Evolutionary conservation across 2,329 filamentous ascomycete species (phyloP).

Genomic region (Epichloe typhina): DNA sequence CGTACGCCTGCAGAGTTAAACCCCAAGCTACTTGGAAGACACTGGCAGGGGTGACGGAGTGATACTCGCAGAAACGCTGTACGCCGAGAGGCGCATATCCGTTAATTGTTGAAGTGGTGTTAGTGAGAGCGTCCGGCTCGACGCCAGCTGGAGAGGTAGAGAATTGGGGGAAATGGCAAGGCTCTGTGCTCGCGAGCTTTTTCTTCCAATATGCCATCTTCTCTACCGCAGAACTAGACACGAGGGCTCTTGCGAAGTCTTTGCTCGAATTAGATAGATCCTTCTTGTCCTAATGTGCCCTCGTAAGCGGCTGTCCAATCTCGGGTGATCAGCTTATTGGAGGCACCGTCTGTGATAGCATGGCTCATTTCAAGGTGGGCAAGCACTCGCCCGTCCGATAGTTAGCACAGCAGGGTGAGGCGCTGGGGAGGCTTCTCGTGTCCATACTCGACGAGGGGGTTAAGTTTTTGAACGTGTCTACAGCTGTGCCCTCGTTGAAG

Average conservation of each 20-base stretch:
- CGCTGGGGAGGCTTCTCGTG: slow-evolving; percentile 1
- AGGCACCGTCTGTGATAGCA: slow-evolving; percentile 6
- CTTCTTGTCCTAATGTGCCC: too few relatives aligned
- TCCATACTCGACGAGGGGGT: neutral
- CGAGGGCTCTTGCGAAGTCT: neutral
- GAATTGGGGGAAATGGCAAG: slow-evolving; percentile 3
- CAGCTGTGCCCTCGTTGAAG: too few relatives aligned
- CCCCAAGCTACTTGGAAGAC: slow-evolving; percentile 6
- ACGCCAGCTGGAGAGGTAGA: too few relatives aligned
- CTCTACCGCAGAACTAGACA: neutral
- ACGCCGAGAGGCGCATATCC: too few relatives aligned
- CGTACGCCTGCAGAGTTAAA: slow-evolving; percentile 6
- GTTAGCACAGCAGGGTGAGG: neutral
- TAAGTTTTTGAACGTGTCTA: neutral
- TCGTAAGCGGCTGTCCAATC: slow-evolving; percentile 4
- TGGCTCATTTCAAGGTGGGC: slow-evolving; percentile 8
- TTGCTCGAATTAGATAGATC: too few relatives aligned
- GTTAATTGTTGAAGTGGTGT: neutral
- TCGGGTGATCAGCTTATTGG: neutral
- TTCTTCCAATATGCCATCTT: slow-evolving; percentile 5
- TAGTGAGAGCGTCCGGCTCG: too few relatives aligned
- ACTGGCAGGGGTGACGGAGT: slow-evolving; percentile 4
- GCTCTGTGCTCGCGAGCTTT: slow-evolving; percentile 3
- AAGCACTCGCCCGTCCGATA: neutral
- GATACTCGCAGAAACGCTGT: neutral